Evolutionary conservation across 2,329 filamentous ascomycete species (phyloP), one percentile per base, ranked within the genome.

Genomic region (Chaetomium sp.): DNA sequence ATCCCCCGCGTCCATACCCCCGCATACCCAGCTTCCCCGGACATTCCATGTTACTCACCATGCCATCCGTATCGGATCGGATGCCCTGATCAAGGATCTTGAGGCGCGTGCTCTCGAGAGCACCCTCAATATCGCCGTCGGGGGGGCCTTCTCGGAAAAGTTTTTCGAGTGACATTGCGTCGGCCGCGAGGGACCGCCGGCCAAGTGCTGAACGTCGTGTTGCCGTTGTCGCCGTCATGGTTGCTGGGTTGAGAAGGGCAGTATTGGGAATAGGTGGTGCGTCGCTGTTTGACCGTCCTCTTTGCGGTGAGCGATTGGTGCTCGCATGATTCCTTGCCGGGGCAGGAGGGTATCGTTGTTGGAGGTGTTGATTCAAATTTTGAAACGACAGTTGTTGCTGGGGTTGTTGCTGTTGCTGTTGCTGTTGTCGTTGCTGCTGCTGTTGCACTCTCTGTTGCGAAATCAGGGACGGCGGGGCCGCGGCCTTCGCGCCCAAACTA

Each of bases 91-190:
- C 83, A 52, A 91, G 73, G 50, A 92, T 85, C 65, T 87, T 87
- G 71, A 86, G 82, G 49, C 88, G 80, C 64, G 87, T 76, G 63
- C 86, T 86, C 65, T 88, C 84, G 50, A 92, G 73, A 7, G 85
- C 85, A 14, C 81, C 80, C 32, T 77, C 68, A 32, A 86, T 76
- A 68, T 94, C 85, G 19, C 85, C 87, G 61, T 85, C 80, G 1
- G 84, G 82, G 1, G 91, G 89, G 0, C 91, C 91, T 59, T 92
- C 89, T 62, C 89, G 84, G 47, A 96, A 77, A 46, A 95, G 79
- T 60, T 83, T 78, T 67, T 95, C 89, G 34, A 96, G 72, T 27
- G 81, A 80, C 65, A 86, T 72, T 55, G 76, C 72, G 63, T 85
- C 80, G 33, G 80, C 75, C 59, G 70, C 72, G 43, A 68, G 76